Base-by-base conservation (phyloP, 257 asterid species). In the Primulina huaijiensis region DNA sequence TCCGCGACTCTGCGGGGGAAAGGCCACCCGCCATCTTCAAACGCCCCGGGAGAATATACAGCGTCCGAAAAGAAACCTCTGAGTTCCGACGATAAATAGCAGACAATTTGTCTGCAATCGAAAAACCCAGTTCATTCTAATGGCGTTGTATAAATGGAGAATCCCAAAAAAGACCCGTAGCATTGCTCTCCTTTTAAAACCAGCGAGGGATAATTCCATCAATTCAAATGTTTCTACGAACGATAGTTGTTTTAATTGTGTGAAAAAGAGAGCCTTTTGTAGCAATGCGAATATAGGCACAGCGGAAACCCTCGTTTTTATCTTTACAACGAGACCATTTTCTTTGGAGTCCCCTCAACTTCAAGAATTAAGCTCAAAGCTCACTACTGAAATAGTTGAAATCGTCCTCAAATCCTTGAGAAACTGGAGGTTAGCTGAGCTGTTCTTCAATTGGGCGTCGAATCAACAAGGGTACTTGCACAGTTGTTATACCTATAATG, bases 361-460 rank as follows among this genome's bases (percentile, higher is more conserved):
- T 66, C 82, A 81, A 69, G 78, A 82, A 59, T 62, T 92, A 60
- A 83, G 92, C 62, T 67, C 91, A 27, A 77, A 72, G 29, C 88
- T 92, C 50, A 88, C 89, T 5, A 81, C 93, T 34, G 77, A 71
- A 30, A 79, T 87, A 35, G 98, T 92, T 65, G 97, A 90, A 87
- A 40, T 72, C 16, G 96, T 83, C 68, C 81, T 92, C 73, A 83
- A 75, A 70, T 80, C 86, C 17, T 71, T 88, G 63, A 78, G 76
- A 71, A 81, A 67, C 55, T 92, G 97, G 98, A 85, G 85, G 75
- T 71, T 64, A 60, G 92, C 98, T 55, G 85, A 76, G 25, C 16
- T 52, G 11, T 92, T 90, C 80, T 92, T 88, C 76, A 65, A 75
- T 59, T 92, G 98, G 98, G 92, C 95, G 33, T 82, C 95, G 17